Evolutionary conservation across 225 moss, liverwort and hornwort genomes (phyloP).

Genomic region (Pleurozium schreberi): DNA sequence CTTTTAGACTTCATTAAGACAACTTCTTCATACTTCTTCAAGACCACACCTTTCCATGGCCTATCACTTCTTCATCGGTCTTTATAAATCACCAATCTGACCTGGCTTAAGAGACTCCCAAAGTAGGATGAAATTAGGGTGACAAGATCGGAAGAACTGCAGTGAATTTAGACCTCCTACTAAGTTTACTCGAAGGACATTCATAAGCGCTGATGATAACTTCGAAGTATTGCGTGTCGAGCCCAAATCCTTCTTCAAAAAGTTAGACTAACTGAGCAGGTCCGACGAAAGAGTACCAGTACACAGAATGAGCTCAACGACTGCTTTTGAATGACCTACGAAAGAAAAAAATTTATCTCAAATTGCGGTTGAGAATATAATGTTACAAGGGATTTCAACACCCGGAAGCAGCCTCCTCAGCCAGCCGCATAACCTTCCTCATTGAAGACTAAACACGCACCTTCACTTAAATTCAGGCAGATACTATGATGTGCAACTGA

Average conservation of each 20-base stretch:
- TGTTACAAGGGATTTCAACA: slow-evolving; percentile 1
- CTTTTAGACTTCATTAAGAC: background rate
- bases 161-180: background rate
- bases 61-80: background rate
- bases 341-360: background rate
- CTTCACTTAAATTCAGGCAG: background rate
- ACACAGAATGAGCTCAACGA: background rate
- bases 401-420: background rate
- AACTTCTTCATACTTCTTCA: background rate
- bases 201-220: background rate
- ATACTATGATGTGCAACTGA: slow-evolving; percentile 24
- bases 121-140: background rate
- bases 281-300: background rate
- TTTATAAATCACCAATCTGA: background rate
- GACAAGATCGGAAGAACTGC: background rate
- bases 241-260: background rate
- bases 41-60: background rate
- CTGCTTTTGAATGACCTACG: background rate
- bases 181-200: background rate
- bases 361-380: background rate
- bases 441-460: background rate
- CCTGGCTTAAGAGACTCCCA: background rate
- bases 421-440: background rate
- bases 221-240: background rate
- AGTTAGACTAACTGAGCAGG: background rate